phyloP scores from a whole-genome alignment of 164 flowering plant species.

The Magnolia changhungtana region DNA sequence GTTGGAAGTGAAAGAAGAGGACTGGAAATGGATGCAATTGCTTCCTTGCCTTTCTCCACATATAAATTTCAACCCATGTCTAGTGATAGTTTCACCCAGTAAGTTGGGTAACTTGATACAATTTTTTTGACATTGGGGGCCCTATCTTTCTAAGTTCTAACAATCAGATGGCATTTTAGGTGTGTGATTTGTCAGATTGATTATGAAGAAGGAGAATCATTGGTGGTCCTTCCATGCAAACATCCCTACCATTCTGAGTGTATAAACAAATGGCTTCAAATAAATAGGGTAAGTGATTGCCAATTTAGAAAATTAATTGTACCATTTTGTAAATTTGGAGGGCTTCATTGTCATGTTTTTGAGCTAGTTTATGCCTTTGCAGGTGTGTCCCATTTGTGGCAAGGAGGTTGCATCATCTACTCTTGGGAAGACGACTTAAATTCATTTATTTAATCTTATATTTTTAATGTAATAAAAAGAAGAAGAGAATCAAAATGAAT shows the following conservation, averaged over 20 bases:
- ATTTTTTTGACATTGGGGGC: background rate
- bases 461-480: too few relatives aligned
- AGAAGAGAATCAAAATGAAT: too few relatives aligned
- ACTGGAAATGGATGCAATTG: slow-evolving; percentile 66
- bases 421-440: background rate
- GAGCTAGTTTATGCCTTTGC: slow-evolving; percentile 6
- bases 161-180: slow-evolving; percentile 26
- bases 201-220: slow-evolving; percentile 64
- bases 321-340: background rate
- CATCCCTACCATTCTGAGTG: slow-evolving; percentile 83
- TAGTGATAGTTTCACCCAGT: slow-evolving; percentile 68
- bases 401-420: slow-evolving; percentile 19
- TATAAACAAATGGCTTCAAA: slow-evolving; percentile 78
- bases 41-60: slow-evolving; percentile 60
- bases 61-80: slow-evolving; percentile 44
- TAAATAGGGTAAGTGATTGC: slow-evolving; percentile 52
- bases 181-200: slow-evolving; percentile 87
- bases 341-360: background rate
- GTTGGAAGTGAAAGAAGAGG: slow-evolving; percentile 91
- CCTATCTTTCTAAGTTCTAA: background rate
- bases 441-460: too few relatives aligned
- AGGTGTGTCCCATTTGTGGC: slow-evolving; percentile 34
- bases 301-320: too few relatives aligned
- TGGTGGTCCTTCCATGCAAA: slow-evolving; percentile 77
- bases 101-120: slow-evolving; percentile 16